Base-by-base conservation (phyloP, 768 basidiomycete genomes). In the Lentinula guzmanii region DNA sequence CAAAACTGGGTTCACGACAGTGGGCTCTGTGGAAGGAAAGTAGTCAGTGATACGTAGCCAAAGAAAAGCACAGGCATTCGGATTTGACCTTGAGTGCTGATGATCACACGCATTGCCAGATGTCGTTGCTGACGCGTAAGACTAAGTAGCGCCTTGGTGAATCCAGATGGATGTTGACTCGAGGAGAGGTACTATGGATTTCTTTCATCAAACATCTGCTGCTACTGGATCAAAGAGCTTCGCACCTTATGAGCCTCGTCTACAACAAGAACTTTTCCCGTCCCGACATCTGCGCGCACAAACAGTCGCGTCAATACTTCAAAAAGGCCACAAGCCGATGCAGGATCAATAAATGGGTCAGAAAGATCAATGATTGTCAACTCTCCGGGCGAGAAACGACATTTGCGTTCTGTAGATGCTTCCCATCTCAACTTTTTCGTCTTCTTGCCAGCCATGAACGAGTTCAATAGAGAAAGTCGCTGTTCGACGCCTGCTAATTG, bases 191-290 rank as follows among this genome's bases (percentile, higher is more conserved):
- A 89, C 87, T 89, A 60, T 61, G 16, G 57, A 50, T 18, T 62
- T 13, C 60, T 51, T 8, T 42, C 46, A 35, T 6, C 11, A 18
- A 28, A 41, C 37, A 39, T 1, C 13, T 39, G 37, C 37, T 7
- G 13, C 13, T 28, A 28, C 28, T 28, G 28, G 28, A 28, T 28
- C 28, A 28, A 28, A 28, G 28, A 28, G 28, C 28, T 2, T 61
- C 72, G 41, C 58, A 85, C 89, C 68, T 90, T 90, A 65, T 91
- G 89, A 0, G 89, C 89, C 62, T 91, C 89, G 51, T 91, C 89
- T 0, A 90, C 84, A 0, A 91, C 79, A 1, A 89, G 77, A 1
- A 89, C 81, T 60, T 89, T 90, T 5, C 87, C 88, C 0, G 84
- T 85, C 3, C 71, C 76, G 2, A 87, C 77, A 1, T 83, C 73